Percentiles rank a stretch among this genome's conserved stretches.
Conservation (phyloP, 75 land plant genomes). For the Cupressus sempervirens region DNA sequence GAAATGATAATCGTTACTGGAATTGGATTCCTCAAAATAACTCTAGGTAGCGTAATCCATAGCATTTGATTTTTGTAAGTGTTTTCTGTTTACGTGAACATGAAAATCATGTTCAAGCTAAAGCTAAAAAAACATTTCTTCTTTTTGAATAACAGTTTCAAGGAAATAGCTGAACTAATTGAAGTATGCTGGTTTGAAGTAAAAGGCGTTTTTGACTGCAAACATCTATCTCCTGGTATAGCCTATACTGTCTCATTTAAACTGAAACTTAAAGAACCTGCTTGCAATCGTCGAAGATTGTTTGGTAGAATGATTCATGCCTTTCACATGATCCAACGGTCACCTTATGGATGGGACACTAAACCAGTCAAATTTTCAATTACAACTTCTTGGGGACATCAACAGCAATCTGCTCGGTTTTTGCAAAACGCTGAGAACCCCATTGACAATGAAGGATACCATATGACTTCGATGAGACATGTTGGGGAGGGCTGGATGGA, state of each 20-base stretch:
- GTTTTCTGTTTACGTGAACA: neutral
- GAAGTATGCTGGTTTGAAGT: constrained; percentile 62
- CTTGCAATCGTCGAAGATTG: neutral
- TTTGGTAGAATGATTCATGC: neutral
- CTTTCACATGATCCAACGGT: neutral
- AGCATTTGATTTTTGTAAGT: neutral
- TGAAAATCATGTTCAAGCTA: neutral
- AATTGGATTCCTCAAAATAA: constrained; percentile 24
- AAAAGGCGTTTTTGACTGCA: constrained; percentile 23
- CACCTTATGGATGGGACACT: neutral
- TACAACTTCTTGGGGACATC: neutral
- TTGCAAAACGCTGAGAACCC: neutral
- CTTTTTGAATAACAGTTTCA: neutral
- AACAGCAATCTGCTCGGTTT: neutral
- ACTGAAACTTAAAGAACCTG: neutral
- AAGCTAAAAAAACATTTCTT: neutral
- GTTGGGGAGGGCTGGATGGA: constrained; percentile 15
- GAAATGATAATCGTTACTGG: constrained; percentile 39
- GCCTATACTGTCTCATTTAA: constrained; percentile 30
- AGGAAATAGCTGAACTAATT: constrained; percentile 25
- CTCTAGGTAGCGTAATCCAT: constrained; percentile 10
- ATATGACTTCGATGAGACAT: neutral
- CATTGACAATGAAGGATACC: neutral
- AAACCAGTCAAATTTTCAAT: neutral
- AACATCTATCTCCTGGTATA: constrained; percentile 27